phyloP scores from a whole-genome alignment of 805 yeast species.

The Starmerella asiatica region DNA sequence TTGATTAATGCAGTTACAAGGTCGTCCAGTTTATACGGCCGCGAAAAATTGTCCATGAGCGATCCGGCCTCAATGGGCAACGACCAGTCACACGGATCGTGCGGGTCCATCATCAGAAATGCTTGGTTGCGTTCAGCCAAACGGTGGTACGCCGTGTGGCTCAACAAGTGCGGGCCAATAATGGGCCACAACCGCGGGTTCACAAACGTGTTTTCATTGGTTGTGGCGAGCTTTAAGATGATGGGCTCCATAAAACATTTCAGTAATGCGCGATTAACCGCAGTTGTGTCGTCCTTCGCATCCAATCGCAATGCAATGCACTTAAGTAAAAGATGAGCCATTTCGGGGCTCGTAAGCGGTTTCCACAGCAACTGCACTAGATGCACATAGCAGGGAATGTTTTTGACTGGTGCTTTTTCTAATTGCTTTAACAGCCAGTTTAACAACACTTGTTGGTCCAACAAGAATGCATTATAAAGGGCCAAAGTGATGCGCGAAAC shows the following conservation, averaged over 20 bases:
- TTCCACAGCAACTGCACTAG: slow-evolving; percentile 59
- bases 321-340: slow-evolving; percentile 8
- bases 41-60: slow-evolving; percentile 23
- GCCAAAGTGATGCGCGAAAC: slow-evolving; percentile 46
- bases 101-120: slow-evolving; percentile 12
- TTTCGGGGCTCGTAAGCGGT: slow-evolving; percentile 30
- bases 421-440: slow-evolving; percentile 50
- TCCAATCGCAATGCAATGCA: slow-evolving; percentile 1
- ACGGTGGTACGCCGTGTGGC: slow-evolving; percentile 7
- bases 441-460: slow-evolving; percentile 50
- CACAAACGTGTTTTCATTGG: slow-evolving; percentile 15
- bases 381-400: slow-evolving; percentile 38
- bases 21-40: slow-evolving; percentile 19
- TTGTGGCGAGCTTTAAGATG: slow-evolving; percentile 7
- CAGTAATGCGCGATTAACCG: not conserved
- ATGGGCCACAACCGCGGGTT: slow-evolving; percentile 16
- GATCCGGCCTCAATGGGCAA: slow-evolving; percentile 7
- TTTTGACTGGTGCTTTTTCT: slow-evolving; percentile 28
- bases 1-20: slow-evolving; percentile 9
- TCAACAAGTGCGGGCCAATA: slow-evolving; percentile 10
- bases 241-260: slow-evolving; percentile 6
- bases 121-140: slow-evolving; percentile 16
- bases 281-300: not conserved
- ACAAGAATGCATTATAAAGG: slow-evolving; percentile 51
- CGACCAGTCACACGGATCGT: slow-evolving; percentile 13